phyloP scores from a whole-genome alignment of 306 rosid genomes.

The Nissolia schottii region DNA sequence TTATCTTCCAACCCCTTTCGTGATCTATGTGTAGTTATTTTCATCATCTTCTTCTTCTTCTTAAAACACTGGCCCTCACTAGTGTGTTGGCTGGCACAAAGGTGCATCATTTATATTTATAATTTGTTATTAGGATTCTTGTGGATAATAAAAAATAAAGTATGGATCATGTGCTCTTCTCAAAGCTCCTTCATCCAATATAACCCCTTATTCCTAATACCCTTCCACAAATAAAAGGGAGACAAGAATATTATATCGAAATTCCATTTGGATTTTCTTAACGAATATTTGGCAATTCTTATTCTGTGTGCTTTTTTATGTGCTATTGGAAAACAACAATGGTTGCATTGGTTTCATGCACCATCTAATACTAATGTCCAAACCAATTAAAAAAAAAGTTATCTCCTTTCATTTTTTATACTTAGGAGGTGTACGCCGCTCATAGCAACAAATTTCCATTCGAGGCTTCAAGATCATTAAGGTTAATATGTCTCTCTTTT shows the following conservation, averaged over 20 bases:
- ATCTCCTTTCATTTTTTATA: not conserved
- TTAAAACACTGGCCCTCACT: slow-evolving; percentile 27
- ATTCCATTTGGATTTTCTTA: not conserved
- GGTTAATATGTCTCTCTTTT: too few species aligned
- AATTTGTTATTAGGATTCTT: not conserved
- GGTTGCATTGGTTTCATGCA: not conserved
- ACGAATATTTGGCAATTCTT: not conserved
- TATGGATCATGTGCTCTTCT: slow-evolving; percentile 25
- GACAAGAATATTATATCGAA: not conserved
- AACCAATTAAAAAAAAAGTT: not conserved
- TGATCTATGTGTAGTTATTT: slow-evolving; percentile 22
- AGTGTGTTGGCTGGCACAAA: slow-evolving; percentile 19
- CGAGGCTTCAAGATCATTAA: too few species aligned
- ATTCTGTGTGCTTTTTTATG: not conserved
- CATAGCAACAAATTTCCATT: too few species aligned
- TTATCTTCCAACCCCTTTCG: slow-evolving; percentile 25
- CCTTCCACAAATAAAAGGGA: not conserved
- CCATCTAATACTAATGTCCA: not conserved
- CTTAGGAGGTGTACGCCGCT: too few species aligned
- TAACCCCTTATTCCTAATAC: slow-evolving; percentile 19
- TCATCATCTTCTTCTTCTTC: slow-evolving; percentile 27
- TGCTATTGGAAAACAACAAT: not conserved
- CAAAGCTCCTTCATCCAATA: not conserved
- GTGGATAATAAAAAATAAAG: slow-evolving; percentile 21
- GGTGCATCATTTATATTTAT: slow-evolving; percentile 14